These are phyloP conservation scores for Fusarium neocosmosporiellum DNA, from an alignment of 2,329 filamentous ascomycete genomes.

Conservation along the genomic window DNA sequence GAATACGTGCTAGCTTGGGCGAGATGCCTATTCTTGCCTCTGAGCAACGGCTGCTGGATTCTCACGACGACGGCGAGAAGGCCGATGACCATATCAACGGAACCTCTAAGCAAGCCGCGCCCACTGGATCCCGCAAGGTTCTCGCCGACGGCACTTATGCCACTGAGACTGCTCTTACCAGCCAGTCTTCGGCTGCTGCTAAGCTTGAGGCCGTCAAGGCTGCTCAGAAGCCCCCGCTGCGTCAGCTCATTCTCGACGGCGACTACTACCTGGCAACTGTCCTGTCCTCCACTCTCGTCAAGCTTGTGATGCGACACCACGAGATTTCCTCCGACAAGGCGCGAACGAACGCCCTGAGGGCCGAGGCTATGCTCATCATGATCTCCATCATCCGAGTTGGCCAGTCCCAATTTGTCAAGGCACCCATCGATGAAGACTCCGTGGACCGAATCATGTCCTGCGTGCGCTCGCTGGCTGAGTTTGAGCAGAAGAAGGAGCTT, in stretches of 20 bases:
- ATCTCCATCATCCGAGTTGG: conserved; percentile 98
- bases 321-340: conserved; percentile 89
- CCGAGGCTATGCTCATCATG: conserved; percentile 99
- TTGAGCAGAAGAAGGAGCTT: conserved; percentile 87
- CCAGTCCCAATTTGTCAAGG: conserved; percentile 98
- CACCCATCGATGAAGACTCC: conserved; percentile 96
- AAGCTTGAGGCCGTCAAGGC: conserved; percentile 97
- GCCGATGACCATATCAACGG: conserved; percentile 79
- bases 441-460: conserved; percentile 99
- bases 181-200: conserved; percentile 87
- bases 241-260: conserved; percentile 94
- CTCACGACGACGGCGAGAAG: conserved; percentile 78
- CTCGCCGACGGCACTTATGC: conserved; percentile 97
- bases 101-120: conserved; percentile 77
- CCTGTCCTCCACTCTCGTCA: conserved; percentile 94
- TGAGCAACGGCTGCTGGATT: conserved; percentile 90
- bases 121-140: conserved; percentile 89
- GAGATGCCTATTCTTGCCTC: conserved; percentile 97
- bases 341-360: conserved; percentile 91
- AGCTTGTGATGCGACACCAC: conserved; percentile 96
- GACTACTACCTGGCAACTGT: conserved; percentile 97
- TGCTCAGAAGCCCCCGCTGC: conserved; percentile 93
- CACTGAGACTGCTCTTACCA: conserved; percentile 95
- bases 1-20: conserved; percentile 90
- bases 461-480: conserved; percentile 91